These are phyloP conservation scores for Colletotrichum higginsianum DNA, from an alignment of 2,329 filamentous ascomycete species.

Conservation along the genomic window DNA sequence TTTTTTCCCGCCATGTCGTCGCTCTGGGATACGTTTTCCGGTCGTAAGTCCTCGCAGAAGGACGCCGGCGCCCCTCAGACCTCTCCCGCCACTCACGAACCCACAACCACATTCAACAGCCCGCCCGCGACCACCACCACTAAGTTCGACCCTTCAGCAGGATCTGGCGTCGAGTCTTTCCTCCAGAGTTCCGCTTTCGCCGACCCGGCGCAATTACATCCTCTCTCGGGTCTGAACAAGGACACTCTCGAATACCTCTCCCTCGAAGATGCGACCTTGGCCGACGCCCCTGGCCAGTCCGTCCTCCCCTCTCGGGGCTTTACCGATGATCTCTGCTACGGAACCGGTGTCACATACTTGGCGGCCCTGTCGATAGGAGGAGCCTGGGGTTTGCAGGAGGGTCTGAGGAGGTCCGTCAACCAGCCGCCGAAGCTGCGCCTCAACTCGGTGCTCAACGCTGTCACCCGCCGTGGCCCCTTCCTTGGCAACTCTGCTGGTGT, in stretches of 20 bases:
- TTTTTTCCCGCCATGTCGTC: conserved; percentile 63
- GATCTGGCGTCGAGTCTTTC: conserved; percentile 89
- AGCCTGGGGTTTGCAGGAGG: conserved; percentile 93
- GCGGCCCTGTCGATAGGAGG: conserved; percentile 89
- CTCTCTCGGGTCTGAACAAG: conserved; percentile 92
- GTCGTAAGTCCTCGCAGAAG: conserved; percentile 65
- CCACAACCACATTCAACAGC: conserved; percentile 65
- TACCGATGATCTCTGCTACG: conserved; percentile 98
- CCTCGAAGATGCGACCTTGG: conserved; percentile 91
- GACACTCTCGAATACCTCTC: conserved; percentile 95
- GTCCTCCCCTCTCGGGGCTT: conserved; percentile 95
- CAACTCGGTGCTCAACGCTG: conserved; percentile 94
- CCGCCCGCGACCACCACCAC: conserved; percentile 60
- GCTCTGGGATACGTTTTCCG: conserved; percentile 74
- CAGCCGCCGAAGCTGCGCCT: conserved; percentile 91
- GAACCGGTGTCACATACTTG: conserved; percentile 94
- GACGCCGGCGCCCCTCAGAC: conserved; percentile 47
- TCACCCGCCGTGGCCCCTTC: conserved; percentile 94
- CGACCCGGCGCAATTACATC: conserved; percentile 91
- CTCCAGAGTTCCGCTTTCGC: conserved; percentile 82
- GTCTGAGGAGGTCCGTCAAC: conserved; percentile 81
- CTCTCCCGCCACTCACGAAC: conserved; percentile 57
- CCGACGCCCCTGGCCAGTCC: conserved; percentile 88
- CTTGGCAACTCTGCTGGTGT: conserved; percentile 96
- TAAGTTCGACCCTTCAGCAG: conserved; percentile 79